These are phyloP conservation scores for Clarireedia hainanense DNA, from an alignment of 2,329 filamentous ascomycete species.

Conservation along the genomic window DNA sequence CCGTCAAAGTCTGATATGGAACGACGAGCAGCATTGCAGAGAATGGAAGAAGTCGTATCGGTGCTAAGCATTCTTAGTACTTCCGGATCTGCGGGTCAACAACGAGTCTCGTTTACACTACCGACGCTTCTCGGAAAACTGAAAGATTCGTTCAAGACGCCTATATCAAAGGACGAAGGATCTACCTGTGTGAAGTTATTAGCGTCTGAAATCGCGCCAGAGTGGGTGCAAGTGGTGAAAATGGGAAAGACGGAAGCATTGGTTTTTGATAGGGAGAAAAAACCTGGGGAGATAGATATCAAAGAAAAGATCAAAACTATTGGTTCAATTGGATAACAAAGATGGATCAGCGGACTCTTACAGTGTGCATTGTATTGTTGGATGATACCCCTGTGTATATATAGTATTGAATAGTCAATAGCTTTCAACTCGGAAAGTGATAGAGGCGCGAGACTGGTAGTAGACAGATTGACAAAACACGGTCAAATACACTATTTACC, in stretches of 20 bases:
- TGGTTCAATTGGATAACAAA: slow-evolving; percentile 1
- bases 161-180: slow-evolving; percentile 41
- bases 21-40: slow-evolving; percentile 57
- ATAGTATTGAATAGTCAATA: no score
- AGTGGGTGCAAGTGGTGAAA: slow-evolving; percentile 41
- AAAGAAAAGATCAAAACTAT: slow-evolving; percentile 20
- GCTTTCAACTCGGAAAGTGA: no score
- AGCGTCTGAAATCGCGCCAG: slow-evolving; percentile 37
- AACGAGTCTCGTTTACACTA: slow-evolving; percentile 58
- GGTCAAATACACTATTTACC: no score
- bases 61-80: slow-evolving; percentile 60
- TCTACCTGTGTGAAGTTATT: slow-evolving; percentile 40
- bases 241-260: slow-evolving; percentile 38
- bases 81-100: slow-evolving; percentile 41
- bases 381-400: slow-evolving; percentile 5
- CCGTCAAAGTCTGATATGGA: slow-evolving; percentile 47
- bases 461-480: no score
- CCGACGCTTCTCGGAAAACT: slow-evolving; percentile 55
- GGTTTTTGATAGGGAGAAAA: slow-evolving; percentile 34
- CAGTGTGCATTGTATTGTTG: background rate
- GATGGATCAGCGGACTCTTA: background rate
- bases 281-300: slow-evolving; percentile 21
- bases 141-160: slow-evolving; percentile 51
- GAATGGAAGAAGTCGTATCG: slow-evolving; percentile 59
- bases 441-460: no score